Base-by-base conservation (phyloP, 2,329 filamentous ascomycete species). In the Bisporella sp. region DNA sequence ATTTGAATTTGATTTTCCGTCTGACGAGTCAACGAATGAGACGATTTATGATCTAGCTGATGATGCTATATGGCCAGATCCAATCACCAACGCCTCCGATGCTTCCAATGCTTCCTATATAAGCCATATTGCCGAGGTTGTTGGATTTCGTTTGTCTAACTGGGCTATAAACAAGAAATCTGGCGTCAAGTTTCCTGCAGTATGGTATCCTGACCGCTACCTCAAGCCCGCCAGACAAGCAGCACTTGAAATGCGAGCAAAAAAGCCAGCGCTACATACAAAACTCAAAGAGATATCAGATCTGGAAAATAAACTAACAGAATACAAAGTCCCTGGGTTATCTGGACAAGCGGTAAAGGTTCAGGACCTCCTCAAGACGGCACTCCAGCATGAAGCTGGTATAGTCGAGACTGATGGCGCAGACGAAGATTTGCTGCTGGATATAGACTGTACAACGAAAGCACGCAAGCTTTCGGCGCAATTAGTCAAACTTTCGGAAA, bases 161-260 rank as follows among this genome's bases (percentile, higher is more conserved):
- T 69, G 68, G 3, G 73, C 71, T 2, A 66, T 72, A 4, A 59
- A 65, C 6, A 70, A 71, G 42, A 37, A 37, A 37, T 37, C 35
- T 37, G 68, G 68, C 3, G 67, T 78, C 41, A 73, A 78, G 4
- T 72, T 81, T 33, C 78, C 78, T 5, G 64, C 66, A 41, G 64
- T 73, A 9, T 72, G 79, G 54, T 80, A 78, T 56, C 72, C 75
- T 1, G 77, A 81, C 60, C 72, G 70, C n/a, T 81, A 80, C 51
- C 62, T 77, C 47, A 65, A 68, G 45, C 63, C 58, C 8, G 70
- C 72, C 11, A 73, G 71, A 49, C 66, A 73, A 8, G 71, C 75
- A 47, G 73, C 76, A 11, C 54, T 71, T 6, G 67, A 69, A 6
- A 75, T 79, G 65, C 60, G 64, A 12, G 41, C 57, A 32, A 48